Percentiles rank a stretch among this genome's conserved stretches.
These are phyloP conservation scores for Nakataea oryzae DNA, from an alignment of 2,329 filamentous ascomycete species.

Conservation along the genomic window DNA sequence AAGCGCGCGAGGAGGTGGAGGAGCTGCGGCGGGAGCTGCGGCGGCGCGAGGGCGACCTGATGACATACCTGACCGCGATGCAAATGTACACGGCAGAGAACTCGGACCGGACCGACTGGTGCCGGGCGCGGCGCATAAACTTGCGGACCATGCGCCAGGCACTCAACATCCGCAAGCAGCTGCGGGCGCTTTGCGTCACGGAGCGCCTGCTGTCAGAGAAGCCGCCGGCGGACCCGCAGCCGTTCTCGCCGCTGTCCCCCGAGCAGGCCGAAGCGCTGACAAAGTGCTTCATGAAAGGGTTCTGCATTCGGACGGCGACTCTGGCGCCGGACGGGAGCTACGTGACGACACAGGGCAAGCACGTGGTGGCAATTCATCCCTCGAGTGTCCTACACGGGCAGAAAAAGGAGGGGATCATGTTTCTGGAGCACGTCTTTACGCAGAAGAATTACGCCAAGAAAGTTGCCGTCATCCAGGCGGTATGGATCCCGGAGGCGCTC, in stretches of 20 bases:
- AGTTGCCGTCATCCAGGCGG: slow-evolving; percentile 48
- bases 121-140: slow-evolving; percentile 45
- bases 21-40: slow-evolving; percentile 46
- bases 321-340: slow-evolving; percentile 51
- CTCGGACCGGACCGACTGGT: slow-evolving; percentile 45
- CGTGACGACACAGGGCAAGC: slow-evolving; percentile 47
- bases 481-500: slow-evolving; percentile 46
- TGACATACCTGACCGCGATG: slow-evolving; percentile 54
- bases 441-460: slow-evolving; percentile 58
- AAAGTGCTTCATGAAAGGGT: slow-evolving; percentile 52
- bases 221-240: slow-evolving; percentile 41
- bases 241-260: slow-evolving; percentile 42
- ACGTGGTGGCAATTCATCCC: slow-evolving; percentile 51
- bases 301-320: slow-evolving; percentile 49
- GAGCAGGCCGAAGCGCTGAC: slow-evolving; percentile 43
- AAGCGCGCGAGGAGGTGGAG: slow-evolving; percentile 42
- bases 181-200: slow-evolving; percentile 43
- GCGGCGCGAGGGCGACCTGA: slow-evolving; percentile 49
- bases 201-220: slow-evolving; percentile 37
- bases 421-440: slow-evolving; percentile 56
- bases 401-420: slow-evolving; percentile 59
- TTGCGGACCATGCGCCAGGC: slow-evolving; percentile 52
- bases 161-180: slow-evolving; percentile 49
- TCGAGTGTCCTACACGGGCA: slow-evolving; percentile 51
- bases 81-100: slow-evolving; percentile 48